Percentiles rank a stretch among this genome's conserved stretches.
These are phyloP conservation scores for Erodium chrysanthum DNA, from an alignment of 441 rosid species.

Conservation along the genomic window DNA sequence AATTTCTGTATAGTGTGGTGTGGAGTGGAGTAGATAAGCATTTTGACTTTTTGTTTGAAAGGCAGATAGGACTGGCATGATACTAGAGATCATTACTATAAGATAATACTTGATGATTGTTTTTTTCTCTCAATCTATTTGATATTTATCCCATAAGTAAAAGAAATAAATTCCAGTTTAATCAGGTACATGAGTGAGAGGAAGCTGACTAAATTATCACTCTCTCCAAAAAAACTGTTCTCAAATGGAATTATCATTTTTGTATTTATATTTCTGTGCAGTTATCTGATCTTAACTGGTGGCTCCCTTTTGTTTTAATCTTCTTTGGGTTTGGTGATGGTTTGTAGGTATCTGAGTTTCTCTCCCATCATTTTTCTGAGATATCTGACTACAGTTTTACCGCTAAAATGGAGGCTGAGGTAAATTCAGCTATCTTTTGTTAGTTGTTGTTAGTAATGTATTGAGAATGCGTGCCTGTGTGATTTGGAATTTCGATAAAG, in stretches of 20 bases:
- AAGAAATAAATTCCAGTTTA: background rate
- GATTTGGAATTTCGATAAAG: background rate
- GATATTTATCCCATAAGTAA: background rate
- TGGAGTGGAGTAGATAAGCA: background rate
- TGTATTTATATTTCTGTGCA: background rate
- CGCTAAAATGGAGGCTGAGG: constrained; percentile 98
- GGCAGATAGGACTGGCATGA: constrained; percentile 1
- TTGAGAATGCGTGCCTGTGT: background rate
- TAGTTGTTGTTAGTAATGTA: background rate
- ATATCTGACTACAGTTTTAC: constrained; percentile 94
- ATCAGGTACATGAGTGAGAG: background rate
- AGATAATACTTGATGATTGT: background rate
- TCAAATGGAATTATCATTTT: background rate
- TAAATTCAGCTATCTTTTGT: constrained; percentile 23
- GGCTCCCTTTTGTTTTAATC: constrained; percentile 10
- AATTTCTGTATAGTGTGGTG: background rate
- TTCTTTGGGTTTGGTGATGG: constrained; percentile 17
- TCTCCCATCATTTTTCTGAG: constrained; percentile 77
- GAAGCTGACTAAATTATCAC: background rate
- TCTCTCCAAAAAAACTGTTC: background rate
- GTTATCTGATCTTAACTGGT: constrained; percentile 7
- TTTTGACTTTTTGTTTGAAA: background rate
- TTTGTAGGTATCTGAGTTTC: constrained; percentile 85
- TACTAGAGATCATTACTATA: background rate
- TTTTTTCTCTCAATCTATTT: background rate